A percentile compares a stretch with the other conserved stretches of the same genome.
Evolutionary conservation across 1,139 yeast species (phyloP).

Genomic region (Yamadazyma conglobata): DNA sequence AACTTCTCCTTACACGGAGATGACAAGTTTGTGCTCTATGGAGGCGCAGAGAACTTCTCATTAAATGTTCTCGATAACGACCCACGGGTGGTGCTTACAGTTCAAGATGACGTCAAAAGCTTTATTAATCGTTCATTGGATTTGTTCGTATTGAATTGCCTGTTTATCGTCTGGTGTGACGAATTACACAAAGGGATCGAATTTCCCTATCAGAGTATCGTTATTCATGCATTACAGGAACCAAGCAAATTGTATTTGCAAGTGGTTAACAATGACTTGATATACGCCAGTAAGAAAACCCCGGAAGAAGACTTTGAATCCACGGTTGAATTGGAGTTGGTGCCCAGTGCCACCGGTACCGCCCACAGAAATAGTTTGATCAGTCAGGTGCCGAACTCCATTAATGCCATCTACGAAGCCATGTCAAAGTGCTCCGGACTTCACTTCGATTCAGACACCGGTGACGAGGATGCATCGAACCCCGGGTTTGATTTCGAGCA

Average conservation of each 20-base stretch:
- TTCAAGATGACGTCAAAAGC: slow-evolving; percentile 9
- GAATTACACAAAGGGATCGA: slow-evolving; percentile 30
- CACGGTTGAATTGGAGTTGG: slow-evolving; percentile 8
- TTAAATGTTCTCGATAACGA: slow-evolving; percentile 17
- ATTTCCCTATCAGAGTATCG: slow-evolving; percentile 36
- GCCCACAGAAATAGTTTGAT: slow-evolving; percentile 1
- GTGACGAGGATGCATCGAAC: slow-evolving; percentile 19
- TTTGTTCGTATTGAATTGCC: slow-evolving; percentile 38
- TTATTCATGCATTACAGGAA: slow-evolving; percentile 36
- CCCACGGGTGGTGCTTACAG: slow-evolving; percentile 16
- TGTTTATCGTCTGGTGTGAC: slow-evolving; percentile 37
- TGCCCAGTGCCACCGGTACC: neutral
- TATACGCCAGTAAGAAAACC: slow-evolving; percentile 8
- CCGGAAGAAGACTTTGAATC: slow-evolving; percentile 8
- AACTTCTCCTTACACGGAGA: slow-evolving; percentile 35
- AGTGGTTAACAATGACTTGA: slow-evolving; percentile 21
- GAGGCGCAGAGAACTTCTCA: slow-evolving; percentile 30
- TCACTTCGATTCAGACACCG: slow-evolving; percentile 28
- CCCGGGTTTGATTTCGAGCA: slow-evolving; percentile 13
- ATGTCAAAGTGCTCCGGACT: slow-evolving; percentile 39
- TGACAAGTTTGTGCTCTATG: slow-evolving; percentile 41
- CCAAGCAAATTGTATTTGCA: slow-evolving; percentile 30
- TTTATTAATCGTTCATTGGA: slow-evolving; percentile 15
- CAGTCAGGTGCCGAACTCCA: slow-evolving; percentile 6
- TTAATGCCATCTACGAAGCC: slow-evolving; percentile 30